These are phyloP conservation scores for Colletotrichum falcatum DNA, from an alignment of 2,329 filamentous ascomycete genomes.

Conservation along the genomic window DNA sequence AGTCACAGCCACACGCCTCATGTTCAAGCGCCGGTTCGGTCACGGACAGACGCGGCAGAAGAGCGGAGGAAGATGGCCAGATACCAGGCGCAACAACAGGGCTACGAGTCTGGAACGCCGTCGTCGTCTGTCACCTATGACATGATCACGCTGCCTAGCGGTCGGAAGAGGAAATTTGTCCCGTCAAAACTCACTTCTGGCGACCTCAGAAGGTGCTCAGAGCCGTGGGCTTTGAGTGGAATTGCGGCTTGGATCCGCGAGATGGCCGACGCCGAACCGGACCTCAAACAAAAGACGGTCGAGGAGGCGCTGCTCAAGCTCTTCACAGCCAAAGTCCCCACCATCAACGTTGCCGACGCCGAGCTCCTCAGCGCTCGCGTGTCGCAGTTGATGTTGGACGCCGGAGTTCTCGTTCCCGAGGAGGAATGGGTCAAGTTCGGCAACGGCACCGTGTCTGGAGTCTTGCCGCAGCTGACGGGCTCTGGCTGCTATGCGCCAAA, in stretches of 20 bases:
- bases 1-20: slow-evolving; percentile 85
- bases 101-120: slow-evolving; percentile 67
- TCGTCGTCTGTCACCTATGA: slow-evolving; percentile 76
- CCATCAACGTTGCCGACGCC: slow-evolving; percentile 98
- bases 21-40: slow-evolving; percentile 85
- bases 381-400: slow-evolving; percentile 82
- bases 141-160: slow-evolving; percentile 83
- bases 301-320: slow-evolving; percentile 88
- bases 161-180: slow-evolving; percentile 84
- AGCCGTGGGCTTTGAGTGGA: slow-evolving; percentile 94
- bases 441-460: slow-evolving; percentile 82
- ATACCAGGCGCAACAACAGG: slow-evolving; percentile 66
- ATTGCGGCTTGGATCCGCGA: slow-evolving; percentile 88
- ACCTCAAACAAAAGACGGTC: slow-evolving; percentile 86
- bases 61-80: slow-evolving; percentile 69
- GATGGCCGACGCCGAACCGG: slow-evolving; percentile 90
- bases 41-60: slow-evolving; percentile 92
- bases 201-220: slow-evolving; percentile 86
- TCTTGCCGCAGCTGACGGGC: slow-evolving; percentile 92
- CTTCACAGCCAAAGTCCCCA: slow-evolving; percentile 95
- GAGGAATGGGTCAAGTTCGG: slow-evolving; percentile 99
- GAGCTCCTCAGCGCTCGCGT: slow-evolving; percentile 85
- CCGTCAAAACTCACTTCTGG: slow-evolving; percentile 83
- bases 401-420: slow-evolving; percentile 83
- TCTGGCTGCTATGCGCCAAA: slow-evolving; percentile 90